phyloP scores from a whole-genome alignment of 768 basidiomycete genomes.

The Boletellus ananas region DNA sequence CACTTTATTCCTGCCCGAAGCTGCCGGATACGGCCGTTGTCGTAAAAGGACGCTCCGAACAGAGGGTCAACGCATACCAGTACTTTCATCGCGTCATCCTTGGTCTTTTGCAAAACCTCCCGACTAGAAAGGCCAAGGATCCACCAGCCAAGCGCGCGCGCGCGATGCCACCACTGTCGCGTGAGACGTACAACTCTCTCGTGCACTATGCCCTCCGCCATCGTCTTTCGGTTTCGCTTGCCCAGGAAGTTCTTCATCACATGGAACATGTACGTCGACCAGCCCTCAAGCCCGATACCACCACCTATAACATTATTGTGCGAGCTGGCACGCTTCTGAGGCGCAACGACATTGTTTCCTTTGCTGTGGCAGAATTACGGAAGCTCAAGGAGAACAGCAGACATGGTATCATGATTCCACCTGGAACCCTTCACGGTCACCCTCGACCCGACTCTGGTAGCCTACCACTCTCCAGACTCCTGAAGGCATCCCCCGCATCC shows the following conservation, averaged over 20 bases:
- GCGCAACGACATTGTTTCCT: conserved; percentile 38
- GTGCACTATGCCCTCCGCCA: conserved; percentile 65
- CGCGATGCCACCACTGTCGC: conserved; percentile 34
- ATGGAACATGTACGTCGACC: conserved; percentile 45
- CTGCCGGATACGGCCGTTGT: conserved; percentile 39
- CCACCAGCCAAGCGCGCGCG: conserved; percentile 5
- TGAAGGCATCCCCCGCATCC: conserved; percentile 13
- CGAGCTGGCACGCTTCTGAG: conserved; percentile 52
- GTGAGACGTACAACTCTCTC: conserved; percentile 54
- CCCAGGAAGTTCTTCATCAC: conserved; percentile 48
- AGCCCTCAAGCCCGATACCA: conserved; percentile 41
- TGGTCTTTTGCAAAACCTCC: conserved; percentile 37
- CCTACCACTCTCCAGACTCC: conserved; percentile 10
- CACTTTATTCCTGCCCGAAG: conserved; percentile 46
- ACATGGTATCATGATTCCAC: conserved; percentile 25
- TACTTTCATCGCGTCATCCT: conserved; percentile 50
- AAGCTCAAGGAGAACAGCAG: conserved; percentile 16
- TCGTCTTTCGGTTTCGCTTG: conserved; percentile 48
- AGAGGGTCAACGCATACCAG: conserved; percentile 36
- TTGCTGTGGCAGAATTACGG: conserved; percentile 36
- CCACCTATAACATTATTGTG: conserved; percentile 58
- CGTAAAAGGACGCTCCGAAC: conserved; percentile 18
- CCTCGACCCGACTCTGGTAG: background rate
- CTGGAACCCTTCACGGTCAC: background rate
- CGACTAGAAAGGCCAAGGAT: conserved; percentile 21